Evolutionary conservation across 768 basidiomycete genomes (phyloP), one percentile per base, ranked within the genome.

Genomic region (Mycena pura): DNA sequence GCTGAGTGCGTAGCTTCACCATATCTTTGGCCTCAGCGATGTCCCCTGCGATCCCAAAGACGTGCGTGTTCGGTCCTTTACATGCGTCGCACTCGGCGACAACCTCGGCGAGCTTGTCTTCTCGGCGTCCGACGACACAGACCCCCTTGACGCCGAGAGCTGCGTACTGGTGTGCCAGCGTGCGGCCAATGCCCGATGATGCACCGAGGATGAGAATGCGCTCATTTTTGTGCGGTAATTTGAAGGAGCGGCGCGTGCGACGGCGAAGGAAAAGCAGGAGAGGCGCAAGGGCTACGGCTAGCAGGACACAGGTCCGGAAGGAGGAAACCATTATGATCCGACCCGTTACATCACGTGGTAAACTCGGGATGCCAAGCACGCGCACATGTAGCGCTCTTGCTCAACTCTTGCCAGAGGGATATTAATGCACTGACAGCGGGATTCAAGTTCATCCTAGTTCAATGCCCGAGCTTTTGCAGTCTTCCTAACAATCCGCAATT

Each of bases 151-250:
- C 92, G 7, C 93, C 93, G n/a, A 91, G 80, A 53, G 77, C 71
- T 5, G 91, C 87, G 66, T 96, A 96, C 62, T 82, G 76, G 13
- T 80, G 77, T 1, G 93, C 92, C 41, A 96, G 77, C 5, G 83
- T 78, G 40, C 83, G 81, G 1, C 95, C 95, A 24, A 96, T 86
- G 0, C 95, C 95, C 45, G 89, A 89, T 2, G 92, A 90, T 1
- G 90, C 93, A 6, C 95, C 95, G 7, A 97, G 73, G 46, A 97
- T 78, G 2, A 97, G 72, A 6, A 95, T 89, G 0, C 92, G 85
- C 70, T 96, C 95, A 3, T 78, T 62, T 1, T 53, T 54, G n/a
- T 71, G 76, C 8, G 78, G 68, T 8, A 90, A 65, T 53, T 75
- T 77, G 24, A 60, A 50, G 3, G 70, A 70, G 28, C 83, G 78